A percentile compares a stretch with the other conserved stretches of the same genome.
Evolutionary conservation across 345 rosid species (phyloP).

Genomic region (Ceriops zippeliana): DNA sequence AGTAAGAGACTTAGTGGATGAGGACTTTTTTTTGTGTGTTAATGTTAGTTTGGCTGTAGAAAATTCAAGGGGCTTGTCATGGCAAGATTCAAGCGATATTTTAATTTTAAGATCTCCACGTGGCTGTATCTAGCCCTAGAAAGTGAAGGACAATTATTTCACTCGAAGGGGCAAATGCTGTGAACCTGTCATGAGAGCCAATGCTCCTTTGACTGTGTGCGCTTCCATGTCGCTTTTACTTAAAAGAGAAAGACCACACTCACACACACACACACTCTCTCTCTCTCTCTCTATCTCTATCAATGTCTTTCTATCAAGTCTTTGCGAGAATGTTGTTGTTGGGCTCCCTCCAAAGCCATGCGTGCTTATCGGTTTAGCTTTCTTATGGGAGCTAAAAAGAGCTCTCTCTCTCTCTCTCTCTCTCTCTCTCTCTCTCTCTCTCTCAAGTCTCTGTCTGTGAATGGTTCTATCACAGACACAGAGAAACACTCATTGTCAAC

Average conservation of each 20-base stretch:
- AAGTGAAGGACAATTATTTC: conserved; percentile 20
- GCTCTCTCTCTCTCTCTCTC: conserved; percentile 8
- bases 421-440: conserved; percentile 10
- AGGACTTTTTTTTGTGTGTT: neutral
- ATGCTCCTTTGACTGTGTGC: conserved; percentile 25
- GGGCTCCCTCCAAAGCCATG: conserved; percentile 26
- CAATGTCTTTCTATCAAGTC: conserved; percentile 3
- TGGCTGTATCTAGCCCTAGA: conserved; percentile 24
- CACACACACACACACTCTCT: neutral
- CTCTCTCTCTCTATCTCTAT: conserved; percentile 1
- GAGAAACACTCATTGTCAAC: conserved; percentile 16
- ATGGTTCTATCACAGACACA: neutral
- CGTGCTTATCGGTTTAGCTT: conserved; percentile 64
- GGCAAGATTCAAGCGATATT: conserved; percentile 13
- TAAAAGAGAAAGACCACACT: conserved; percentile 34
- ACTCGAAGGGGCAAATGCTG: neutral
- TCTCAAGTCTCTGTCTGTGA: neutral
- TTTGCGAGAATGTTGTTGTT: neutral
- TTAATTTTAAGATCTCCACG: conserved; percentile 2
- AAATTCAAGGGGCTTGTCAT: conserved; percentile 6
- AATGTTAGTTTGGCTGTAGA: neutral
- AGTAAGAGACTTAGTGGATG: too few relatives aligned
- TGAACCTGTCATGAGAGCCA: conserved; percentile 9
- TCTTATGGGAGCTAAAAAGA: conserved; percentile 12
- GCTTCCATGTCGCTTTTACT: conserved; percentile 48